Base-by-base conservation (phyloP, 352 stramenopile genomes). In the Aphanomyces cochlioides region DNA sequence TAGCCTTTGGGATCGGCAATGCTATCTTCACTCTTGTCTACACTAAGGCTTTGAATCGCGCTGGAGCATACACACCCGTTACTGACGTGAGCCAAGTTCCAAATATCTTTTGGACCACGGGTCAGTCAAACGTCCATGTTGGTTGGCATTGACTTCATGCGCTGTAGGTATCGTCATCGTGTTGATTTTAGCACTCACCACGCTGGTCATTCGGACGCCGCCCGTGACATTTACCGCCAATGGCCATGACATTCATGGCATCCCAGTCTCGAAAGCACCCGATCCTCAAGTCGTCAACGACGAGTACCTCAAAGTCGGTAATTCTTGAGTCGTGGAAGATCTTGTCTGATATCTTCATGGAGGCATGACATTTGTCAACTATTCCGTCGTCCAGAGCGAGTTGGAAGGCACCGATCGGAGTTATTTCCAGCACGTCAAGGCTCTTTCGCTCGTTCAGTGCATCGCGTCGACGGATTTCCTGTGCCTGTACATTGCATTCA, bases 391-490 rank as follows among this genome's bases (percentile, higher is more conserved):
- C 0, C 63, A 47, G n/a, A 2, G n/a, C 47, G 63, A 34, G 8
- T 7, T 67, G 41, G 8, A 34, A 12, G 47, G 60, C 34, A 40
- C 60, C 13, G 38, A 57, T 8, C 10, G 60, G 12, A 28, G 17
- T 15, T 67, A 67, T 41, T 67, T 59, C 28, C 19, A 67, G 43
- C 63, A 69, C 7, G 47, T 69, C 28, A 72, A 67, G 17, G 56
- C 54, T 10, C 56, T 72, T 17, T 47, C 66, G 36, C 58, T 72
- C 17, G 7, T 57, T 7, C 58, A 66, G 58, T 72, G 66, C 66
- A 57, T 72, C 34, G 5, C 61, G 0, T 72, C 66, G 36, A 57
- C 58, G 3, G 66, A 72, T 34, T 72, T 72, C 21, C 0, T 69
- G 3, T 53, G 47, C 2, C 28, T 72, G 3, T 72, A 69, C 66